phyloP scores from a whole-genome alignment of 352 stramenopile genomes.

The Aphanomyces invadans region DNA sequence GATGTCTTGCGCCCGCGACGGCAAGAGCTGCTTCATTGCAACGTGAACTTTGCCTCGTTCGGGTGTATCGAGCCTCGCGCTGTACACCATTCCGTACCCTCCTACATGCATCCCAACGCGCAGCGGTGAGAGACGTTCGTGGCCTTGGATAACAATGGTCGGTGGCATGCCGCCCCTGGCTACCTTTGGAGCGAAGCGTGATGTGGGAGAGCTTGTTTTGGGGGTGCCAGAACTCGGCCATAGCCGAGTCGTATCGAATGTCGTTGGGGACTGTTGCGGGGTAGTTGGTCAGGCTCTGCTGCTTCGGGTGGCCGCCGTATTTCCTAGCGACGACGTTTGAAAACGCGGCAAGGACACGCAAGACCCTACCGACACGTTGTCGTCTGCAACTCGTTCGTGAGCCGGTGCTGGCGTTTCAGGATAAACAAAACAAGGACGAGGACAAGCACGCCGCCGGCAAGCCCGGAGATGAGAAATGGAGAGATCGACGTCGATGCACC shows the following conservation, averaged over 20 bases:
- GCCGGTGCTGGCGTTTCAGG: not conserved
- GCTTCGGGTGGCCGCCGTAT: not conserved
- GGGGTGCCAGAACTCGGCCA: constrained; percentile 10
- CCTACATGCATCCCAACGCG: not conserved
- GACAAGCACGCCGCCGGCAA: not conserved
- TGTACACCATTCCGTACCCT: constrained; percentile 19
- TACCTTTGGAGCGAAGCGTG: constrained; percentile 20
- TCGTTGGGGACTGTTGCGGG: constrained; percentile 12
- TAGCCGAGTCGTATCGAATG: constrained; percentile 6
- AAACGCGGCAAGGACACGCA: too few species aligned
- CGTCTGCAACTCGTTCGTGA: not conserved
- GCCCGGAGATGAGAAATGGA: not conserved
- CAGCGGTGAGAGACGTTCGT: not conserved
- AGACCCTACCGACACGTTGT: not conserved
- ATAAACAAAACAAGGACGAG: not conserved
- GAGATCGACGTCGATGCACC: not conserved
- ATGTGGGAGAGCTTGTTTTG: constrained; percentile 25
- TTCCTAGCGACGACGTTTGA: too few species aligned
- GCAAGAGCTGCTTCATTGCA: constrained; percentile 17
- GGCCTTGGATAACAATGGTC: not conserved
- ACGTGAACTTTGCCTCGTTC: not conserved
- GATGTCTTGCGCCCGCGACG: not conserved
- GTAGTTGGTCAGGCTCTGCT: not conserved
- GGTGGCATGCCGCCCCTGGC: too few species aligned
- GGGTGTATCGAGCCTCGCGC: constrained; percentile 2